Percentiles rank a stretch among this genome's conserved stretches.
Evolutionary conservation across 2,329 filamentous ascomycete species (phyloP).

Genomic region (Parastagonospora nodorum): DNA sequence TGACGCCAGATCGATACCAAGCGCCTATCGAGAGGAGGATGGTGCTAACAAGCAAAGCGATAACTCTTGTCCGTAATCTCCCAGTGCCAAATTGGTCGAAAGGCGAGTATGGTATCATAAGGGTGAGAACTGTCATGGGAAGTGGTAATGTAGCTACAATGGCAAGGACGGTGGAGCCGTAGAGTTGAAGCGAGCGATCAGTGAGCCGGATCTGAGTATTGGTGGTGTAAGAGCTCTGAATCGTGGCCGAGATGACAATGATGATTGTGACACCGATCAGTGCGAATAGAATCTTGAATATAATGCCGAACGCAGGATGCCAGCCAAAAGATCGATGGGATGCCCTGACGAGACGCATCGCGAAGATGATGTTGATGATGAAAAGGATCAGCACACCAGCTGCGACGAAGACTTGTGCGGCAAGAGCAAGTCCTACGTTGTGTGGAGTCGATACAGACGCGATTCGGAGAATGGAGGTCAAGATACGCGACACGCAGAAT

Average conservation of each 20-base stretch:
- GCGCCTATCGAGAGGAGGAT: slow-evolving; percentile 70
- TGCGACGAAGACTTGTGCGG: slow-evolving; percentile 71
- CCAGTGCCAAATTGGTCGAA: slow-evolving; percentile 69
- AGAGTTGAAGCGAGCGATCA: slow-evolving; percentile 68
- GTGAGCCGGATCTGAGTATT: slow-evolving; percentile 54
- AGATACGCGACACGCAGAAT: slow-evolving; percentile 52
- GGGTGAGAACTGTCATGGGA: slow-evolving; percentile 56
- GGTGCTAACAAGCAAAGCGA: slow-evolving; percentile 64
- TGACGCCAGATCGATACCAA: slow-evolving; percentile 67
- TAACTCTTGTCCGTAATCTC: slow-evolving; percentile 68
- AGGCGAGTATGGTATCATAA: slow-evolving; percentile 52
- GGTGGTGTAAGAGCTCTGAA: slow-evolving; percentile 72
- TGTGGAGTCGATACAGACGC: slow-evolving; percentile 35
- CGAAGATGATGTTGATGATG: slow-evolving; percentile 76
- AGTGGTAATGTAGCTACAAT: slow-evolving; percentile 71
- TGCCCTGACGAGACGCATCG: slow-evolving; percentile 75
- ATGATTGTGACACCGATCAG: slow-evolving; percentile 64
- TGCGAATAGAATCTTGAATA: slow-evolving; percentile 64
- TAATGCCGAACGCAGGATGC: slow-evolving; percentile 57
- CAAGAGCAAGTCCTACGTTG: slow-evolving; percentile 58
- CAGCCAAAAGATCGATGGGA: slow-evolving; percentile 74
- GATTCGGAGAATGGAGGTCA: slow-evolving; percentile 47
- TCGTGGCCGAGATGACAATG: slow-evolving; percentile 67
- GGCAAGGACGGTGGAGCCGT: slow-evolving; percentile 65
- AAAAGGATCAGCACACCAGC: slow-evolving; percentile 78